phyloP scores from a whole-genome alignment of 2,329 filamentous ascomycete species.

The Talaromyces sp. region DNA sequence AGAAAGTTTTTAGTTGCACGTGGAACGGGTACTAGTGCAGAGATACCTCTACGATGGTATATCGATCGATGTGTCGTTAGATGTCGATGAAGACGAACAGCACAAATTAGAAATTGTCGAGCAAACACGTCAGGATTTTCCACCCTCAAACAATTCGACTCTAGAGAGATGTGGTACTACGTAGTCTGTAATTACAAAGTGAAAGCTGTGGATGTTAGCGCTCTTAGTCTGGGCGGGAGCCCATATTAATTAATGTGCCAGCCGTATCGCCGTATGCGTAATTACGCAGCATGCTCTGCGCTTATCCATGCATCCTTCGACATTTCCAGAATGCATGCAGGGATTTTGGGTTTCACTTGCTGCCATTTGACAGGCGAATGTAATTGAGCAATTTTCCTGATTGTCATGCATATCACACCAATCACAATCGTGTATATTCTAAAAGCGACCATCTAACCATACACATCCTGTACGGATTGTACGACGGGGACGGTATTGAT shows the following conservation, averaged over 20 bases:
- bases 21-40: conserved; percentile 3
- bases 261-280: background rate
- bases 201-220: conserved; percentile 4
- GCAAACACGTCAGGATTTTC: background rate
- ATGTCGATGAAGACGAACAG: too few species aligned
- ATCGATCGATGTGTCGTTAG: too few species aligned
- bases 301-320: background rate
- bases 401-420: background rate
- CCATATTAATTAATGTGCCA: conserved; percentile 1
- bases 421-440: background rate
- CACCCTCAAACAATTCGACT: background rate
- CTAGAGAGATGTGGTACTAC: background rate
- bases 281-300: background rate
- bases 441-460: background rate
- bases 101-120: background rate
- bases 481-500: background rate
- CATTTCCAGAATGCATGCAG: background rate
- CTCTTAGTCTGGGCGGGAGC: background rate
- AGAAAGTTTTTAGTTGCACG: conserved; percentile 1
- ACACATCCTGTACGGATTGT: background rate
- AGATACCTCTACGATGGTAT: too few species aligned
- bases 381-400: background rate
- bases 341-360: background rate
- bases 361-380: background rate
- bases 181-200: background rate